These are phyloP conservation scores for Pseudogymnoascus sp. DNA, from an alignment of 2,329 filamentous ascomycete species.

Conservation along the genomic window DNA sequence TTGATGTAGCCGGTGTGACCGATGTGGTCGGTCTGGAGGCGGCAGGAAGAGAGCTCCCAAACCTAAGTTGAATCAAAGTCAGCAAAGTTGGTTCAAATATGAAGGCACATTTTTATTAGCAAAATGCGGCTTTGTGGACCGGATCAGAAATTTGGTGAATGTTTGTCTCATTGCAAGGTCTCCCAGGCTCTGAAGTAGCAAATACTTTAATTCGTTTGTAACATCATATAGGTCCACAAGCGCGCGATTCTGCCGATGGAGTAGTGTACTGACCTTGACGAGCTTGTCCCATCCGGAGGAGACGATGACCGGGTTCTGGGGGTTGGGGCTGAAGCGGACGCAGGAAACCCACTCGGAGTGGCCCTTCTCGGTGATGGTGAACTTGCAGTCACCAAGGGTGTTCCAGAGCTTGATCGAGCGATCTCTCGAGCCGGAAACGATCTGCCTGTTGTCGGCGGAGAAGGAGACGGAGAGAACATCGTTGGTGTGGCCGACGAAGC, in stretches of 20 bases:
- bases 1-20: slow-evolving; percentile 99
- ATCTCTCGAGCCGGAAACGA: slow-evolving; percentile 97
- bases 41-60: slow-evolving; percentile 99
- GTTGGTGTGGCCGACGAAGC: slow-evolving; percentile 98
- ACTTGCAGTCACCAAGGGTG: slow-evolving; percentile 99
- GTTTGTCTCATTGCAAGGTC: slow-evolving; percentile 91
- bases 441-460: slow-evolving; percentile 99
- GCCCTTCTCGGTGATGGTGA: slow-evolving; percentile 99
- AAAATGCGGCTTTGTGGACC: slow-evolving; percentile 55
- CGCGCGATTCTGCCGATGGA: slow-evolving; percentile 17
- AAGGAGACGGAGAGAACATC: slow-evolving; percentile 99
- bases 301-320: slow-evolving; percentile 99
- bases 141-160: slow-evolving; percentile 82
- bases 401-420: slow-evolving; percentile 99
- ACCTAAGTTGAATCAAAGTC: slow-evolving; percentile 50
- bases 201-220: slow-evolving; percentile 85
- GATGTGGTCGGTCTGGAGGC: slow-evolving; percentile 99
- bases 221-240: slow-evolving; percentile 11
- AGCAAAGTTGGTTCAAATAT: slow-evolving; percentile 19
- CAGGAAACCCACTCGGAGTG: slow-evolving; percentile 99
- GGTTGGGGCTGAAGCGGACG: slow-evolving; percentile 99
- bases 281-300: slow-evolving; percentile 99
- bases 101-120: slow-evolving; percentile 13
- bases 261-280: slow-evolving; percentile 76
- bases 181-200: slow-evolving; percentile 99